Evolutionary conservation across 2,329 filamentous ascomycete genomes (phyloP).

Genomic region (Sclerotinia subarctica): DNA sequence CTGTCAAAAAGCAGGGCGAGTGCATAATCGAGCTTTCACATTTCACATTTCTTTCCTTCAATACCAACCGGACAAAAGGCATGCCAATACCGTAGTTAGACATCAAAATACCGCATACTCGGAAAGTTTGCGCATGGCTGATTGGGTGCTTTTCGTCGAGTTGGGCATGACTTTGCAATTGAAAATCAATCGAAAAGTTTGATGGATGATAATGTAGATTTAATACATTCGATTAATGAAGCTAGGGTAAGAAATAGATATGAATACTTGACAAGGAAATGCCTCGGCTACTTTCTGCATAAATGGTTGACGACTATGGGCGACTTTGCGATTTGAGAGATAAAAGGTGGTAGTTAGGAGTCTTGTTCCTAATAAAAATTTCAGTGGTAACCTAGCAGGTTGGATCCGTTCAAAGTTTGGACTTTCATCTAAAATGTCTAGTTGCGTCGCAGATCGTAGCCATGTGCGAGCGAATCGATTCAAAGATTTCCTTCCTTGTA

Average conservation of each 20-base stretch:
- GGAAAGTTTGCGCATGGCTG: background rate
- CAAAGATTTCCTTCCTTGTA: background rate
- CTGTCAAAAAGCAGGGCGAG: no score
- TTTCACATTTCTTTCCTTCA: background rate
- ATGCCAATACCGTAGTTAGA: no score
- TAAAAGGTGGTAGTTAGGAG: background rate
- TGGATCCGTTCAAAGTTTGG: background rate
- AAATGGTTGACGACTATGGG: background rate
- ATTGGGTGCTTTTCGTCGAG: background rate
- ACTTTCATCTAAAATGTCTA: background rate
- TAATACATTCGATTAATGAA: background rate
- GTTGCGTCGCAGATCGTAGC: background rate
- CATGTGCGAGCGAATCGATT: background rate
- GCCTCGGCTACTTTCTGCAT: background rate
- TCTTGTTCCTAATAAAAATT: background rate
- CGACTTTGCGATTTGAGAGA: background rate
- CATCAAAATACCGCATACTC: background rate
- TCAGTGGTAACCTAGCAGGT: no score
- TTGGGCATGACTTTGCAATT: background rate
- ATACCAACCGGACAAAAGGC: background rate
- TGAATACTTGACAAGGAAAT: background rate
- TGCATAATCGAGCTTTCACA: background rate
- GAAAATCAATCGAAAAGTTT: background rate
- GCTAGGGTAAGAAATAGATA: background rate
- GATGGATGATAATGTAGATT: background rate